These are phyloP conservation scores for Ramaria sp. DNA, from an alignment of 768 basidiomycete species.

Conservation along the genomic window DNA sequence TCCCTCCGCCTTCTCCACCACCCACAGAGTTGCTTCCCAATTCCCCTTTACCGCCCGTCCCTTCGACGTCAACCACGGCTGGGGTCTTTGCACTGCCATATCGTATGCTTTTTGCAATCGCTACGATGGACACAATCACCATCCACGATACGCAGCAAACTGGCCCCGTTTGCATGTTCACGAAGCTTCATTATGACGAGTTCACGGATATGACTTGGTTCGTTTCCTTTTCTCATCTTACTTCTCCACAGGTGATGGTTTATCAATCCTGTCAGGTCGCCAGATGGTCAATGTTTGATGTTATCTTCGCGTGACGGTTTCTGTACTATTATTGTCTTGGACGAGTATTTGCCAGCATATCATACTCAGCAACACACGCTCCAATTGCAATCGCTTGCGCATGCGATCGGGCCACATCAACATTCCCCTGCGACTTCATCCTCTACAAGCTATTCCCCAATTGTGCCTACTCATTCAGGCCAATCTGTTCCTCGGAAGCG, in stretches of 20 bases:
- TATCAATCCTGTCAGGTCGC: slow-evolving; percentile 52
- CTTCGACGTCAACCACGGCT: slow-evolving; percentile 27
- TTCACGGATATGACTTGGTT: slow-evolving; percentile 97
- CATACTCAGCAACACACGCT: slow-evolving; percentile 87
- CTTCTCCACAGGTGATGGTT: not conserved
- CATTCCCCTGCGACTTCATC: slow-evolving; percentile 21
- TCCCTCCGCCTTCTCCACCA: slow-evolving; percentile 39
- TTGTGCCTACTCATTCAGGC: slow-evolving; percentile 11
- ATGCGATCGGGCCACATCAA: slow-evolving; percentile 26
- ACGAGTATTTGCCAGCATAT: slow-evolving; percentile 82
- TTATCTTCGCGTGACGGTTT: slow-evolving; percentile 93
- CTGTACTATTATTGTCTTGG: slow-evolving; percentile 90
- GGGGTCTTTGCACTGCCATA: slow-evolving; percentile 87
- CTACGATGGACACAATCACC: slow-evolving; percentile 90
- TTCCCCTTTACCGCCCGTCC: slow-evolving; percentile 40
- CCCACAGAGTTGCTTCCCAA: slow-evolving; percentile 42
- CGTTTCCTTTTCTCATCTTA: slow-evolving; percentile 23
- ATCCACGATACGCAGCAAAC: slow-evolving; percentile 98
- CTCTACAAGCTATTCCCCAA: slow-evolving; percentile 13
- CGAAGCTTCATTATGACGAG: slow-evolving; percentile 93
- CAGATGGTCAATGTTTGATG: slow-evolving; percentile 88
- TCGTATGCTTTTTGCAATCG: slow-evolving; percentile 89
- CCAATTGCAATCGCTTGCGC: slow-evolving; percentile 85
- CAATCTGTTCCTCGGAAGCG: slow-evolving; percentile 25
- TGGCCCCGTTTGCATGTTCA: slow-evolving; percentile 81